Evolutionary conservation across 768 basidiomycete species (phyloP), one percentile per base, ranked within the genome.

Genomic region (Lactarius pseudohatsudake): DNA sequence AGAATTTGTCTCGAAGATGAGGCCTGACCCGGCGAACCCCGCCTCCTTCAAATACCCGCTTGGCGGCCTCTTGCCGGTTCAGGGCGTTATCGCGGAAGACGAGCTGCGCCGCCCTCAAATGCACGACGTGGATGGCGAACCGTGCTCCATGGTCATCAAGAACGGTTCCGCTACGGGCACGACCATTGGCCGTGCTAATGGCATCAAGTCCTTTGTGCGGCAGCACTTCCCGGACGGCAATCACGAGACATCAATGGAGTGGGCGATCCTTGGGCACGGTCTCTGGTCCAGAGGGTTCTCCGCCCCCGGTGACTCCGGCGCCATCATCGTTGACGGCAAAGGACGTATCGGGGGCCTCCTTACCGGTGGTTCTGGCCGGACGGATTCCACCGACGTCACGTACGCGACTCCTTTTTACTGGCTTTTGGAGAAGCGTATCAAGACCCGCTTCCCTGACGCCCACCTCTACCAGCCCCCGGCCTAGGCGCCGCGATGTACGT

Each of bases 111-210:
- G 47, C 30, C 75, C 75, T 22, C 26, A 36, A 4, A 43, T 45
- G 55, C 56, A 59, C 34, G 74, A 72, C 57, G 34, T 38, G 26
- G 1, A 57, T 38, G 62, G 61, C 16, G 71, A 71, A 16, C 2
- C 41, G 16, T 70, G 64, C 38, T 22, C 70, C 22, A 9, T 70
- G 1, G 72, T 71, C 2, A 41, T 74, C 58, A 76, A 76, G 62
- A 72, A 66, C 65, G 72, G 75, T 36, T 5, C 15, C 47, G 57
- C 61, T n/a, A 76, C 75, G 3, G 65, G 66, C 6, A 30, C 61
- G 53, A 76, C 75, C 30, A 50, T 76, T 11, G 74, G 75, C 45
- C 69, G 72, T 22, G 64, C 40, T 11, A 73, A 62, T 47, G 70
- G 73, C 8, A 41, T 75, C 26, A 43, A 69, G 54, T 76, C 75